These are phyloP conservation scores for Trypanosomatidae sp. DNA, from an alignment of 208 protist genomes.

Conservation along the genomic window DNA sequence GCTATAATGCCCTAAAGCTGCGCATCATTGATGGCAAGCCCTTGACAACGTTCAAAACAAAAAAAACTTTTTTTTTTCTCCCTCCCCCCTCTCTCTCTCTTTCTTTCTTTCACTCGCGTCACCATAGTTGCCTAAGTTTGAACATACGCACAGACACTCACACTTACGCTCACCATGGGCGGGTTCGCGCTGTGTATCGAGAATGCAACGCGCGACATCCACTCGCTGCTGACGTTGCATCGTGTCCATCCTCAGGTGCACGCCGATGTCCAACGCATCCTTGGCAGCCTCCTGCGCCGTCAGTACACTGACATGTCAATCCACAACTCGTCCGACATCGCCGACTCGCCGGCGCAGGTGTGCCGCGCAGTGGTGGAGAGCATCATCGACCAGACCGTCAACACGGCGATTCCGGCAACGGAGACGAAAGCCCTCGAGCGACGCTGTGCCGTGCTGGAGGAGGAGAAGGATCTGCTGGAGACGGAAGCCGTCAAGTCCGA, in stretches of 20 bases:
- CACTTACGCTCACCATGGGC: conserved; percentile 38
- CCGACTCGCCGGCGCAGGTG: conserved; percentile 49
- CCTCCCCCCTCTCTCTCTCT: no score
- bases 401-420: conserved; percentile 43
- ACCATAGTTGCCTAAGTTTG: no score
- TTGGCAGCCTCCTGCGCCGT: conserved; percentile 51
- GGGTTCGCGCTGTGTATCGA: conserved; percentile 62
- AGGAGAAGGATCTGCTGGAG: conserved; percentile 38
- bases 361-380: conserved; percentile 49
- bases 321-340: conserved; percentile 26
- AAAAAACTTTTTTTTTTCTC: no score
- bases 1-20: no score
- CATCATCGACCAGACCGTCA: conserved; percentile 47
- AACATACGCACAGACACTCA: not conserved
- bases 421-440: conserved; percentile 39
- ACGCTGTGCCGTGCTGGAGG: conserved; percentile 27
- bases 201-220: conserved; percentile 68
- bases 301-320: conserved; percentile 46
- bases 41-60: no score
- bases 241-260: conserved; percentile 85
- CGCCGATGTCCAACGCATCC: conserved; percentile 52
- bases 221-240: conserved; percentile 70
- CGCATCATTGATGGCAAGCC: no score
- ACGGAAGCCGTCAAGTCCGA: conserved; percentile 20
- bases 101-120: no score